phyloP scores from a whole-genome alignment of 164 flowering plant species.

The Piper betle region DNA sequence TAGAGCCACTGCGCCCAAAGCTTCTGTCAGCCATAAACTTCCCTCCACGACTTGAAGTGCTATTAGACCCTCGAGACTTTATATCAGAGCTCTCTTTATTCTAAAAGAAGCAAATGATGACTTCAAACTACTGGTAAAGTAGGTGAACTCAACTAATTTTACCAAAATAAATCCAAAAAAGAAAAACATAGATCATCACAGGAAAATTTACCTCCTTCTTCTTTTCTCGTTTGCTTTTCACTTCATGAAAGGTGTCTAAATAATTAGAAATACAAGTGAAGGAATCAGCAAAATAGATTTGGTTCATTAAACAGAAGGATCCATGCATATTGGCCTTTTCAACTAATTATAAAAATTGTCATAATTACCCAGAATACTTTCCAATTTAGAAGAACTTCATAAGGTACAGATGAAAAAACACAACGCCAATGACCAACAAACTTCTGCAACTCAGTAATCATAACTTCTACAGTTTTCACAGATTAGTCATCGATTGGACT shows the following conservation, averaged over 20 bases:
- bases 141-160: background rate
- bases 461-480: too few species aligned
- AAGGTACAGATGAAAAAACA: too few species aligned
- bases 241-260: constrained; percentile 95
- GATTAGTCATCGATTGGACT: too few species aligned
- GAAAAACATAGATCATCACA: background rate
- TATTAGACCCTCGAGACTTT: constrained; percentile 44
- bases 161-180: background rate
- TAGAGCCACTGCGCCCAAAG: constrained; percentile 37
- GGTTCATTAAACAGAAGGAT: too few species aligned
- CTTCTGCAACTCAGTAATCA: too few species aligned
- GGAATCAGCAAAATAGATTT: background rate
- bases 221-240: constrained; percentile 97
- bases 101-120: background rate
- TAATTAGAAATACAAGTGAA: constrained; percentile 11
- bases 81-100: constrained; percentile 54
- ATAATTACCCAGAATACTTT: too few species aligned
- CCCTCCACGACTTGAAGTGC: constrained; percentile 44
- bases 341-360: too few species aligned
- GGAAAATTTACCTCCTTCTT: constrained; percentile 70
- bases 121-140: background rate
- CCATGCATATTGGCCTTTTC: too few species aligned
- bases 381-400: too few species aligned
- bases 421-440: too few species aligned
- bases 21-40: constrained; percentile 50